Evolutionary conservation across 495 filamentous ascomycete species (phyloP), one percentile per base, ranked within the genome.

Genomic region (Penicillium waksmanii): DNA sequence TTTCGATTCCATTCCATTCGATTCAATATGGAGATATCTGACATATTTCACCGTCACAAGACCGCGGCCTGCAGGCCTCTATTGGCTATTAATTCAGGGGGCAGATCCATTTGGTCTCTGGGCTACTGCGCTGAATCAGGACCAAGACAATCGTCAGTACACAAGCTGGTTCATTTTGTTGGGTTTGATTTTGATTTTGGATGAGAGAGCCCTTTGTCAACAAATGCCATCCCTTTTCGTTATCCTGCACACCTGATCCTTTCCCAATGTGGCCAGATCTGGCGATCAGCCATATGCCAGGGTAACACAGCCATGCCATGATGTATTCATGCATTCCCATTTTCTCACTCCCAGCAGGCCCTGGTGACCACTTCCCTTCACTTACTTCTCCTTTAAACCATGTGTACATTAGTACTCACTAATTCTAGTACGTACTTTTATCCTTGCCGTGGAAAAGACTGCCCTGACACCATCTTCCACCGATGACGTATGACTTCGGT

Each of bases 261-360:
- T 18, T 13, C 15, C 42, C 8, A n/a, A 17, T 44, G 42, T n/a
- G 15, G 36, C 36, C 15, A 44, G 36, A 46, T 51, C 48, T 51
- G 56, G 27, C 15, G 12, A 43, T 58, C 48, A 23, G 31, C 19
- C 25, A 31, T 54, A 62, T 35, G 47, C 21, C 40, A 25, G 42
- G 31, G 38, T 34, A 53, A 48, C 1, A 17, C 17, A 51, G 15
- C n/a, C 8, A 27, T 48, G 18, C 23, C 18, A 46, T 46, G 15
- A 38, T 38, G 36, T 9, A 12, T 38, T 31, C 27, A 31, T 31
- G 27, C 27, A 31, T 2, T 31, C 27, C 27, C 27, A 31, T 31
- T 31, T 7, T 31, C 27, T 31, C 27, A 31, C 27, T 31, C 25
- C 25, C 8, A 31, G 8, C 27, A 6, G 8, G 27, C 27, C 8